Base-by-base conservation (phyloP, 192 early-diverging fungal genomes). In the Backusella australiensis region DNA sequence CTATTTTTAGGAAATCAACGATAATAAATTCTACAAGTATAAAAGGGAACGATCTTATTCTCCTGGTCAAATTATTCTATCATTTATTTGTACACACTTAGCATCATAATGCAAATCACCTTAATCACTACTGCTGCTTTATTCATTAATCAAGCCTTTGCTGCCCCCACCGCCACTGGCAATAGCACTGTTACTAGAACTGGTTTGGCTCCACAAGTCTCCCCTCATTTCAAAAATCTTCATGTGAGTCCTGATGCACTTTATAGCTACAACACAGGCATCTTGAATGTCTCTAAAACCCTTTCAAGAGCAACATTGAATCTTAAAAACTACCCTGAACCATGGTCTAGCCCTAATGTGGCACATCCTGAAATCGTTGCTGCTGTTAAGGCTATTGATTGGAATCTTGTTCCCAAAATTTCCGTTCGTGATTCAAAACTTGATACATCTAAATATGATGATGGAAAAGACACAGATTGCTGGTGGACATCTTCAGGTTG, bases 371-470 rank as follows among this genome's bases (percentile, higher is more conserved):
- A 86, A 56, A 82, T 83, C 75, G 29, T 53, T 39, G 75, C 79
- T 44, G 75, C 82, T 75, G 75, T 81, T 72, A 83, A 84, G 49
- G 78, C 83, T 34, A 83, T 86, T 72, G 74, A 82, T 59, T 77
- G 83, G 72, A 77, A 66, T 34, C 72, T 74, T 6, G 80, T 76
- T 15, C 85, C 85, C 36, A 78, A 76, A 9, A 49, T 84, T 23
- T 72, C 49, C 21, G 73, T 59, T 15, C 17, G 42, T 17, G 41
- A 49, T 8, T 7, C 75, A 8, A 67, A 63, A 6, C 34, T 53
- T 35, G 70, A 72, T 35, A 65, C 56, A 23, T 35, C 71, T 8
- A 59, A 41, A 26, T 78, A 73, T 41, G 46, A 53, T 6, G 36
- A 56, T 8, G 8, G 34, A 8, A 73, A 39, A 19, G 77, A 78